Conservation (phyloP, 306 rosid species). For the Macrotyloma uniflorum region DNA sequence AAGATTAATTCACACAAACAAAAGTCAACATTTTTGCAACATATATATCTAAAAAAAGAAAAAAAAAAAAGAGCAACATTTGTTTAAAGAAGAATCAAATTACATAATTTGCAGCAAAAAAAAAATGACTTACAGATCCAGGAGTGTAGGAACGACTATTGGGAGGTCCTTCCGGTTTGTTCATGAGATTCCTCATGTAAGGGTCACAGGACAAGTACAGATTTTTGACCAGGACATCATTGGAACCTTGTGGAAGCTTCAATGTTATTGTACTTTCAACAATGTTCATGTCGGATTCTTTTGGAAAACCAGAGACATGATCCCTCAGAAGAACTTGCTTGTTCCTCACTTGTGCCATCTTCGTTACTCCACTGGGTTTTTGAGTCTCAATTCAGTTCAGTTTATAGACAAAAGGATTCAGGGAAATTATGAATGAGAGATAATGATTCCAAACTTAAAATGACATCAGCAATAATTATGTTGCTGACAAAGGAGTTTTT, state of each 20-base stretch:
- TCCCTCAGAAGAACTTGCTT: conserved; percentile 33
- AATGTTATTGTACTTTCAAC: conserved; percentile 28
- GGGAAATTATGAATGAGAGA: background rate
- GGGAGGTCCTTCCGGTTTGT: background rate
- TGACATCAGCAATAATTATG: background rate
- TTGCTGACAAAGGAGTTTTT: background rate
- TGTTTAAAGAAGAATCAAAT: background rate
- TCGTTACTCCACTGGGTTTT: background rate
- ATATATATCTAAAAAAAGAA: background rate
- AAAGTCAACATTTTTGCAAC: no score
- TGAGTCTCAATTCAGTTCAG: background rate
- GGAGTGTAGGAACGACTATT: conserved; percentile 14
- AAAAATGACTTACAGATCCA: conserved; percentile 21
- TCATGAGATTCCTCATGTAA: conserved; percentile 40
- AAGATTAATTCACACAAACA: background rate
- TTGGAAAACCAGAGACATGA: conserved; percentile 39
- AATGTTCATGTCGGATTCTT: conserved; percentile 39
- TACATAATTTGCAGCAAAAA: background rate
- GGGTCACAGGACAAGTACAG: conserved; percentile 46
- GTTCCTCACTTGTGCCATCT: conserved; percentile 38
- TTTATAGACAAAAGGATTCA: background rate
- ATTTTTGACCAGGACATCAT: conserved; percentile 32
- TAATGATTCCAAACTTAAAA: background rate
- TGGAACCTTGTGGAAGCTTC: conserved; percentile 40
- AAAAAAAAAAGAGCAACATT: background rate